Percentiles rank a stretch among this genome's conserved stretches.
Evolutionary conservation across 495 filamentous ascomycete species (phyloP).

Genomic region (Parachaetomium inaequale): DNA sequence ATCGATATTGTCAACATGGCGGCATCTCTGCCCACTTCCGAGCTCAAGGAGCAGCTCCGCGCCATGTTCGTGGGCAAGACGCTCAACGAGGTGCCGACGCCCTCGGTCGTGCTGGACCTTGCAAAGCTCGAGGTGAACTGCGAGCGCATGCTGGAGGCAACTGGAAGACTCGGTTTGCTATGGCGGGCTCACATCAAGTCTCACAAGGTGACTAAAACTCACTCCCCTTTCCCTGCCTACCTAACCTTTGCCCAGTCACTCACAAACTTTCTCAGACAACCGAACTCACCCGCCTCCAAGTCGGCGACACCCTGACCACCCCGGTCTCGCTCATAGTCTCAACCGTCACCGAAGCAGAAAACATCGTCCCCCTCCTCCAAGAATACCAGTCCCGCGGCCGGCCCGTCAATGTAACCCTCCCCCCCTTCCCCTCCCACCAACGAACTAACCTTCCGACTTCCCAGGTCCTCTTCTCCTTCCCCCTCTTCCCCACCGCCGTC

Average conservation of each 20-base stretch:
- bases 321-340: slow-evolving; percentile 71
- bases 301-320: slow-evolving; percentile 49
- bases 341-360: slow-evolving; percentile 72
- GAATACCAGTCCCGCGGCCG: slow-evolving; percentile 51
- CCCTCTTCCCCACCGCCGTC: slow-evolving; percentile 60
- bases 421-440: not conserved
- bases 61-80: slow-evolving; percentile 58
- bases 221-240: not conserved
- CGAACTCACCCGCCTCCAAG: slow-evolving; percentile 70
- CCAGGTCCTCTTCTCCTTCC: slow-evolving; percentile 73
- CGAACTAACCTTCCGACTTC: not conserved
- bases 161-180: slow-evolving; percentile 54
- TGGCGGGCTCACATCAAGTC: slow-evolving; percentile 85
- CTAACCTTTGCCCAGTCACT: not conserved
- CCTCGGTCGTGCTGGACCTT: slow-evolving; percentile 65
- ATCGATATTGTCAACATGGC: slow-evolving; percentile 13
- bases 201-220: slow-evolving; percentile 60
- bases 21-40: slow-evolving; percentile 14
- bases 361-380: slow-evolving; percentile 58
- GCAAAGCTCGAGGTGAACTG: slow-evolving; percentile 69
- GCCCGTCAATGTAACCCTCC: slow-evolving; percentile 52
- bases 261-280: slow-evolving; percentile 45
- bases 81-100: slow-evolving; percentile 59
- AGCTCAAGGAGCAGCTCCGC: slow-evolving; percentile 42
- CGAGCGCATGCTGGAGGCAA: slow-evolving; percentile 65